Evolutionary conservation across 2,329 filamentous ascomycete species (phyloP), one percentile per base, ranked within the genome.

Genomic region (Colletotrichum tanaceti): DNA sequence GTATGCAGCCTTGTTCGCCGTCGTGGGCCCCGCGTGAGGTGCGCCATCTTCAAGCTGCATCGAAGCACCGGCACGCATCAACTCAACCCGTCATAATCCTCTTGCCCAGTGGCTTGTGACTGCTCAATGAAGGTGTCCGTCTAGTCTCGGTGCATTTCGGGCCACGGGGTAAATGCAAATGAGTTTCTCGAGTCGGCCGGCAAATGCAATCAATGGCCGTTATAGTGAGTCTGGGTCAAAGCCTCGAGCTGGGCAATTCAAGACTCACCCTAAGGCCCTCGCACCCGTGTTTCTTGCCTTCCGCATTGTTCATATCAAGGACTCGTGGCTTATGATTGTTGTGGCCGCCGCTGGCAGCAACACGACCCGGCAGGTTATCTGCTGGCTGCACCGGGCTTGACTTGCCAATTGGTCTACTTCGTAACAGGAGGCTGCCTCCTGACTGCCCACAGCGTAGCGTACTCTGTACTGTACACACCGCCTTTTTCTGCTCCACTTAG

Each of bases 401-500:
- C 38, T 53, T n/a, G n/a, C n/a, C n/a, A n/a, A n/a, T n/a, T 20
- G 22, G 35, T 32, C 44, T 55, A 43, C 44, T 53, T 28, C 63
- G 24, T 63, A 20, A 55, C 52, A 57, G 64, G 60, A 57, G 64
- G 60, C 32, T 57, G 24, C 47, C 65, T 55, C 47, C 54, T 68
- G 32, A 47, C 58, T 55, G 55, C 50, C 62, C n/a, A 44, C 50
- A 50, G 10, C 32, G 32, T 35, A 35, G 32, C 32, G 32, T 35
- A 35, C 32, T 35, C 7, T 10, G 32, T 35, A 7, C 32, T 32
- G 38, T 35, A 28, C 50, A 68, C 65, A 68, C 66, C 66, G 66
- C 66, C 66, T 66, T 55, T 69, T 69, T 13, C 46, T 39, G 39
- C 66, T 50, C 66, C 66, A 69, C 66, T 39, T 18, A 41, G n/a